Evolutionary conservation across 805 yeast species (phyloP).

Genomic region (Candida peoriensis): DNA sequence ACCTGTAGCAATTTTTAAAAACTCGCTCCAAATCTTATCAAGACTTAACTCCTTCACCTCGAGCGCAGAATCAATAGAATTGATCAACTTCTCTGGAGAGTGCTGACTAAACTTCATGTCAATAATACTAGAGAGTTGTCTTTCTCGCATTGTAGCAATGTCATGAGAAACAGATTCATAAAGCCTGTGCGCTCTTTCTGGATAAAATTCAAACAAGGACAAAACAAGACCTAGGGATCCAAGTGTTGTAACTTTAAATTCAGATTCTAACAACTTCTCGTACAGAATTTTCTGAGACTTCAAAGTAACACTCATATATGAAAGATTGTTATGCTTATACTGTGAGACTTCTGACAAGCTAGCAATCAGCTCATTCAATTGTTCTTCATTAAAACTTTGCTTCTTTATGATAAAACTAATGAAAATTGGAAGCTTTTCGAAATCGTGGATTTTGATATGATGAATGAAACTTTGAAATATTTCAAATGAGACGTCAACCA

Average conservation of each 20-base stretch:
- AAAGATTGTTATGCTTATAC: constrained; percentile 1
- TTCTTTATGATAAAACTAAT: constrained; percentile 1
- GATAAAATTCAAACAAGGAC: not conserved
- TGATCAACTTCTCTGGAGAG: constrained; percentile 2
- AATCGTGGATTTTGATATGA: constrained; percentile 12
- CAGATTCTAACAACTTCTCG: too few relatives aligned
- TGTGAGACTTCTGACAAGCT: constrained; percentile 3
- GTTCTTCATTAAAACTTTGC: constrained; percentile 1
- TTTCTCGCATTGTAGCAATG: not conserved
- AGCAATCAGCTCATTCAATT: constrained; percentile 10
- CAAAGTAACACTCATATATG: too few relatives aligned
- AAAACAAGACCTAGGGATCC: not conserved
- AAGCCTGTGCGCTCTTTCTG: not conserved
- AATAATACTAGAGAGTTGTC: not conserved
- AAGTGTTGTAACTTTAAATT: too few relatives aligned
- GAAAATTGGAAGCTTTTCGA: constrained; percentile 4
- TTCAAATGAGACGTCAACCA: not conserved
- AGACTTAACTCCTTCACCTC: too few relatives aligned
- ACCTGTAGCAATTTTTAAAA: not conserved
- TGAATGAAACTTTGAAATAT: constrained; percentile 9
- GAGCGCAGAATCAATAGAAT: constrained; percentile 3
- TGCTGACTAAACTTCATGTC: constrained; percentile 1
- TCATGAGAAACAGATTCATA: not conserved
- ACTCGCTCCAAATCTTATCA: constrained; percentile 4
- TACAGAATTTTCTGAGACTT: not conserved